Evolutionary conservation across 768 basidiomycete species (phyloP).

Genomic region (Cystofilobasidium ferigula): DNA sequence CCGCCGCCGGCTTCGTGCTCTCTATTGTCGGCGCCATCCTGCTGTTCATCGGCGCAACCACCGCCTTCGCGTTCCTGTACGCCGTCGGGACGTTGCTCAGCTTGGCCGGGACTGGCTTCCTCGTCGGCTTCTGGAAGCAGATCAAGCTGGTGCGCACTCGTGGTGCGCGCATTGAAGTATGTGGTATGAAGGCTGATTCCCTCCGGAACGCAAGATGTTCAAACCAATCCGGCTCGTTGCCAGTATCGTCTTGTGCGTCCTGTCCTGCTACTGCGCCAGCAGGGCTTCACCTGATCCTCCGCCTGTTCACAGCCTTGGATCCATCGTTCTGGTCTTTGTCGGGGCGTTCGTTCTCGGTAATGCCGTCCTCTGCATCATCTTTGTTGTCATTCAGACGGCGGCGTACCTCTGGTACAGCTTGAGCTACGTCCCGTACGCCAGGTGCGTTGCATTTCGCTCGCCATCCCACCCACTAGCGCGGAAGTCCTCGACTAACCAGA

Average conservation of each 20-base stretch:
- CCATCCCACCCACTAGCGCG: background rate
- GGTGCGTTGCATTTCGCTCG: constrained; percentile 32
- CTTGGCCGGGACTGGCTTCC: constrained; percentile 77
- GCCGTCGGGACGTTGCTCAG: constrained; percentile 69
- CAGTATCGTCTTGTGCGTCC: constrained; percentile 9
- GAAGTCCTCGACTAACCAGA: background rate
- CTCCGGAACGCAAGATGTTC: constrained; percentile 58
- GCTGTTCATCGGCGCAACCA: constrained; percentile 58
- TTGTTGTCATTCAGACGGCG: constrained; percentile 82
- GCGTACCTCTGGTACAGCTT: constrained; percentile 59
- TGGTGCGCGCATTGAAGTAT: too few relatives aligned
- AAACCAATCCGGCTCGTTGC: constrained; percentile 59
- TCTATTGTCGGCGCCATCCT: constrained; percentile 69
- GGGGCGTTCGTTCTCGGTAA: constrained; percentile 57
- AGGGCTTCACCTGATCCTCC: constrained; percentile 41
- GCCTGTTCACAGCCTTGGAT: constrained; percentile 66
- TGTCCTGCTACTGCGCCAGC: background rate
- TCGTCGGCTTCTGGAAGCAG: constrained; percentile 58
- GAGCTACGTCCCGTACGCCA: constrained; percentile 79
- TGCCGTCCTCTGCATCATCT: constrained; percentile 39
- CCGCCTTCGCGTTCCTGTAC: constrained; percentile 68
- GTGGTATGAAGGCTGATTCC: too few relatives aligned
- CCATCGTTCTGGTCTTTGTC: constrained; percentile 72
- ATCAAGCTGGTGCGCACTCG: constrained; percentile 54
- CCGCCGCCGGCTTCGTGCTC: constrained; percentile 58